A percentile compares a stretch with the other conserved stretches of the same genome.
Conservation (phyloP, 768 basidiomycete species). For the Kwoniella sp. region DNA sequence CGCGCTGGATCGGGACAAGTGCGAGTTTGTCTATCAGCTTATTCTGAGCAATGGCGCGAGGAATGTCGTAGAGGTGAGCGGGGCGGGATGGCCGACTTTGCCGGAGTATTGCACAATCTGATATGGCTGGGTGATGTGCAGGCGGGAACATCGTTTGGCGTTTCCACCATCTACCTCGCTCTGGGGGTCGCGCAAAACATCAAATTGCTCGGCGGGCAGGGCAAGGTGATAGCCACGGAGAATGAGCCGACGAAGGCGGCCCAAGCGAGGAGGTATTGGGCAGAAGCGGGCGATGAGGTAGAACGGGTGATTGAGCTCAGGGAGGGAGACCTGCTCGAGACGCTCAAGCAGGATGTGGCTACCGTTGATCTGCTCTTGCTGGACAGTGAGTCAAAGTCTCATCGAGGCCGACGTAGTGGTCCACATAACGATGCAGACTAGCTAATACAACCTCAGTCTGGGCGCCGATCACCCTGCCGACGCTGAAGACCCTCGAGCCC, state of each 20-base stretch:
- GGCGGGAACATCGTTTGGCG: slow-evolving; percentile 34
- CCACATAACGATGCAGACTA: neutral
- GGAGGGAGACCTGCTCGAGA: slow-evolving; percentile 26
- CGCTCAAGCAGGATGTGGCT: slow-evolving; percentile 13
- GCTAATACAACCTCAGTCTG: slow-evolving; percentile 14
- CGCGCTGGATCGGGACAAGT: slow-evolving; percentile 33
- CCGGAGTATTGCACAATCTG: no score
- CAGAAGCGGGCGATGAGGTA: slow-evolving; percentile 10
- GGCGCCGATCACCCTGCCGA: slow-evolving; percentile 27
- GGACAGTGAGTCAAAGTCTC: slow-evolving; percentile 19
- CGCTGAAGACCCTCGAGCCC: slow-evolving; percentile 21
- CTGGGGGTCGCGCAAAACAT: slow-evolving; percentile 20
- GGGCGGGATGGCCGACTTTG: no score
- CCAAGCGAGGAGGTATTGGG: slow-evolving; percentile 16
- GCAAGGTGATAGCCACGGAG: slow-evolving; percentile 27
- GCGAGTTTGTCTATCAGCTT: slow-evolving; percentile 20
- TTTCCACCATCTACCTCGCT: slow-evolving; percentile 30
- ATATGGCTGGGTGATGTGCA: neutral
- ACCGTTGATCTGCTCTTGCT: slow-evolving; percentile 22
- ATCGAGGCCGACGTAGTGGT: neutral
- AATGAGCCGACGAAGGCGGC: slow-evolving; percentile 22
- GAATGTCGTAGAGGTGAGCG: slow-evolving; percentile 31
- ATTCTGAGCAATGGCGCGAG: slow-evolving; percentile 18
- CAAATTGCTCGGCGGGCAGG: neutral
- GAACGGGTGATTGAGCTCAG: slow-evolving; percentile 14